Evolutionary conservation across 371 early-diverging fungal genomes (phyloP).

Genomic region (Mortierella sp.): DNA sequence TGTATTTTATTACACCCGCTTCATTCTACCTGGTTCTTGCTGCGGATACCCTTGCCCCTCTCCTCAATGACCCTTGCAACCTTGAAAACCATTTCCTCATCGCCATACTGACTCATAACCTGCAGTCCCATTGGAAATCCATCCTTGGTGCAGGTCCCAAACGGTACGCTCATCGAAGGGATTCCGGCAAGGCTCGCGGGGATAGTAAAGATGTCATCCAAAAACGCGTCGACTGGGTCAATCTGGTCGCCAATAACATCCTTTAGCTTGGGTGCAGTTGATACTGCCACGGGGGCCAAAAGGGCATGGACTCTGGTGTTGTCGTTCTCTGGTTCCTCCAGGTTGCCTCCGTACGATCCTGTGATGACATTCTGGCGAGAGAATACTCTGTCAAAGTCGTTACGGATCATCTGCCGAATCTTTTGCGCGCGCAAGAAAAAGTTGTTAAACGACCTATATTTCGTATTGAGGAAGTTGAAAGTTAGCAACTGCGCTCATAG

Average conservation of each 20-base stretch:
- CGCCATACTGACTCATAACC: constrained; percentile 85
- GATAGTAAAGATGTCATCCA: constrained; percentile 92
- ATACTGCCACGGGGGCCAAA: constrained; percentile 79
- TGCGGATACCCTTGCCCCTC: constrained; percentile 21
- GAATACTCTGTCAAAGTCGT: constrained; percentile 85
- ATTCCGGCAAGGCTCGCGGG: constrained; percentile 91
- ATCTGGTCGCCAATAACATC: constrained; percentile 49
- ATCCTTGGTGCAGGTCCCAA: constrained; percentile 54
- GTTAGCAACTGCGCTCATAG: background rate
- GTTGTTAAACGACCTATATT: constrained; percentile 69
- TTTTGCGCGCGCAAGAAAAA: constrained; percentile 86
- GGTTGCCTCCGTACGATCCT: constrained; percentile 3
- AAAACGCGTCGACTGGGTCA: constrained; percentile 68
- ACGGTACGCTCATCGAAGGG: constrained; percentile 80
- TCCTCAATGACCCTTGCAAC: constrained; percentile 60
- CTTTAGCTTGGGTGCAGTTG: constrained; percentile 71
- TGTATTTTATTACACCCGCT: background rate
- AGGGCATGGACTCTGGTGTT: constrained; percentile 70
- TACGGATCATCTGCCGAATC: constrained; percentile 81
- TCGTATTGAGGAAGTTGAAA: background rate
- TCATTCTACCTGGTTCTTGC: background rate
- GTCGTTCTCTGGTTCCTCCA: constrained; percentile 24
- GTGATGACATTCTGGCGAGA: constrained; percentile 63
- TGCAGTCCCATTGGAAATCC: constrained; percentile 86
- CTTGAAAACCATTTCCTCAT: constrained; percentile 73